Evolutionary conservation across 495 filamentous ascomycete genomes (phyloP), one percentile per base, ranked within the genome.

Genomic region (Penicillium arizonense): DNA sequence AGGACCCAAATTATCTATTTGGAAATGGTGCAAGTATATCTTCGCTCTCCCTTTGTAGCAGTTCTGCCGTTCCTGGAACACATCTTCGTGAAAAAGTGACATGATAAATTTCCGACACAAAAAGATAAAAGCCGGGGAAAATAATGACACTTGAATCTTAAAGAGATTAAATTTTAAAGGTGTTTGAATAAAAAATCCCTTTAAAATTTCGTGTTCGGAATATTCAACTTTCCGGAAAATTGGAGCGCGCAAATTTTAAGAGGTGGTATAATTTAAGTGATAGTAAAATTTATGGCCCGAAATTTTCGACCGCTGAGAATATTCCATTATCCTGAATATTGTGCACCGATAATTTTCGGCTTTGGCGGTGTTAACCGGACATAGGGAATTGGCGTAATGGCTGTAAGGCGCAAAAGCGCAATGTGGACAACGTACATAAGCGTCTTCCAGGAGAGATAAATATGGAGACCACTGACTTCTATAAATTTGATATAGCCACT

Each of bases 241-340:
- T 43, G 12, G 4, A 43, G 21, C 40, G 13, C 23, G 40, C 40
- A 43, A 43, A 43, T 43, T 43, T 43, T 43, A 24, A 43, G 40
- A 43, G 40, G 40, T n/a, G 4, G 12, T 43, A 43, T 43, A n/a
- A 43, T 43, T 43, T 23, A 43, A 43, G 40, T 43, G 20, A 43
- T 43, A 4, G 23, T 43, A 43, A 43, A 28, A 43, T 43, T 24
- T 4, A 43, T 43, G 4, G 40, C 12, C 40, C 11, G 23, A 43
- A 43, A 43, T 28, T 43, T 43, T 43, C 10, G 40, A 43, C 4
- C 40, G 8, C 20, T 43, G 6, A 24, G 40, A 43, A 43, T 28
- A 43, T 43, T 43, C 40, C 4, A 43, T 30, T 13, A 43, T 43
- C 13, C 5, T 43, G 13, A 43, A 43, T 5, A 24, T 43, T 43